Evolutionary conservation across 2,329 filamentous ascomycete genomes (phyloP), one percentile per base, ranked within the genome.

Genomic region (Camillea tinctor): DNA sequence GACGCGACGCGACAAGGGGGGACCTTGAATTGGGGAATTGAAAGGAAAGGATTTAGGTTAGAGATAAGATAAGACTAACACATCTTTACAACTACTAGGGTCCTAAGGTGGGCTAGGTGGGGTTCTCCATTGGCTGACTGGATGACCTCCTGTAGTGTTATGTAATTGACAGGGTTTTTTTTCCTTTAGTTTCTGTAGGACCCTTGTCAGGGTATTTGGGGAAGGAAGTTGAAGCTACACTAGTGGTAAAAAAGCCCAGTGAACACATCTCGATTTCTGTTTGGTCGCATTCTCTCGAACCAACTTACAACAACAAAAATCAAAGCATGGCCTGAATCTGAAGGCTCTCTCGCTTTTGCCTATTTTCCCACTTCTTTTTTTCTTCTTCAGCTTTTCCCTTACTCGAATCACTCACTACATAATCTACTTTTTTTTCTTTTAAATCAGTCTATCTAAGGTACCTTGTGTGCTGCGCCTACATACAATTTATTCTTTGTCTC

Each of bases 251-350:
- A 23, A 52, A n/a, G 51, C 22, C 15, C 44, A 30, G 17, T 57
- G 64, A 66, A 66, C 64, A 66, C 62, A 64, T 65, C 48, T 65
- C 63, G 26, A 50, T 36, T 58, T 60, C 57, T 61, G 22, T 62
- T 64, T 64, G 62, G 59, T 26, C 55, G n/a, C 36, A 54, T 62
- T 50, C 50, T 24, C n/a, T 48, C 30, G 36, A 26, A n/a, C n/a
- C 36, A 26, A 50, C 40, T n/a, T n/a, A n/a, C n/a, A n/a, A n/a
- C n/a, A n/a, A n/a, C n/a, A n/a, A n/a, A n/a, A n/a, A n/a, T n/a
- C n/a, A n/a, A n/a, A 53, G 50, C 21, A 54, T 60, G 61, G 36
- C 26, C 52, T 55, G 56, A 61, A 24, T 21, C 52, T 55, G n/a
- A 24, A 24, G 55, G 20, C 19, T 56, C 26, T 36, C 19, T 50